phyloP scores from a whole-genome alignment of 768 basidiomycete species.

The Auricularia cornea region DNA sequence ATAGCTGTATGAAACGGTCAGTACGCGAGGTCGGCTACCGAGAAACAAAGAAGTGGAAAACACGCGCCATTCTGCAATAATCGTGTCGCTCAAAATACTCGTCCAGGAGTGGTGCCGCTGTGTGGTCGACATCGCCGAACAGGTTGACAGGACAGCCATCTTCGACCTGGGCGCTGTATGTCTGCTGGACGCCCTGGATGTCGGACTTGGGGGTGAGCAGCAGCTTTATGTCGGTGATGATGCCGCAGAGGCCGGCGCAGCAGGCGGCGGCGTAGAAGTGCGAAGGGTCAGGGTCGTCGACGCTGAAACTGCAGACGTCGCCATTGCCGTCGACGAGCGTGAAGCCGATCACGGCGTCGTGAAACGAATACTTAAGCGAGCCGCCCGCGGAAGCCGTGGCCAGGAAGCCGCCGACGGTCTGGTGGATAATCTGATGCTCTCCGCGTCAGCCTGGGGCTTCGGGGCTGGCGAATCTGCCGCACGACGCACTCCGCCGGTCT shows the following conservation, averaged over 20 bases:
- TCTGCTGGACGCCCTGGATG: background rate
- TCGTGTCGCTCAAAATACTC: background rate
- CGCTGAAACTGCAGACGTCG: background rate
- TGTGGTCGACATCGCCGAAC: background rate
- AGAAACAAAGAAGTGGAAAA: background rate
- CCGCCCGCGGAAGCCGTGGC: background rate
- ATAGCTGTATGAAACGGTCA: background rate
- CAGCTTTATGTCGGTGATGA: background rate
- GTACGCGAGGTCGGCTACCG: background rate
- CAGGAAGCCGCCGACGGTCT: background rate
- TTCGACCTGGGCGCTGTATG: background rate
- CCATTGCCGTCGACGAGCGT: background rate
- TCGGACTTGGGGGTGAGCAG: background rate
- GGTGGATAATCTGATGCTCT: background rate
- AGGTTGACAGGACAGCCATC: background rate
- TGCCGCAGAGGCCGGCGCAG: background rate
- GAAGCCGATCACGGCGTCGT: background rate
- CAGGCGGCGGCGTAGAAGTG: background rate
- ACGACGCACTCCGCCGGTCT: background rate
- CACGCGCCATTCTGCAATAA: background rate
- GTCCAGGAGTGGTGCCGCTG: background rate
- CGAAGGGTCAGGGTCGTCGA: background rate
- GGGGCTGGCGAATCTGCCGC: background rate
- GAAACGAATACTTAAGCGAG: background rate
- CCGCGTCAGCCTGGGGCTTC: background rate